Evolutionary conservation across 352 stramenopile genomes (phyloP).

Genomic region (Aphanomyces euteiches): DNA sequence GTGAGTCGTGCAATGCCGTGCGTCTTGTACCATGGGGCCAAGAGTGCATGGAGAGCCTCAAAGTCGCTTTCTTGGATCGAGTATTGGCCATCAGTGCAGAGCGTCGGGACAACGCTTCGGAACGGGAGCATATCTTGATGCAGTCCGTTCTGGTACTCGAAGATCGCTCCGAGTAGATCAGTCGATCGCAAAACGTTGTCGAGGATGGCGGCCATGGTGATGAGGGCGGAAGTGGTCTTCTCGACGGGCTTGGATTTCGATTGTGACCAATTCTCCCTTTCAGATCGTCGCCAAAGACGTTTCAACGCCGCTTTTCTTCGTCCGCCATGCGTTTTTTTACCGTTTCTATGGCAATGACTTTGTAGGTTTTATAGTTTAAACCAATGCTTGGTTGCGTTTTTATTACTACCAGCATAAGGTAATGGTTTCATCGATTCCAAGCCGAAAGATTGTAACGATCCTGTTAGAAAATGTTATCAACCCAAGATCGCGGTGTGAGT

Average conservation of each 20-base stretch:
- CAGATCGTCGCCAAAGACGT: background rate
- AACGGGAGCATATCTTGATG: conserved; percentile 19
- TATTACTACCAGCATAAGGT: background rate
- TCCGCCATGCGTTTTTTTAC: background rate
- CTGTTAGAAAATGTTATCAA: too few species aligned
- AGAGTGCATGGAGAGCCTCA: conserved; percentile 5
- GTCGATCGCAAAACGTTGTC: conserved; percentile 18
- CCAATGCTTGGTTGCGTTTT: background rate
- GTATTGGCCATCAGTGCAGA: background rate
- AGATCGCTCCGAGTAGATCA: conserved; percentile 14
- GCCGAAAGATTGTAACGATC: too few species aligned
- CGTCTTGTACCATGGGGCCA: conserved; percentile 14
- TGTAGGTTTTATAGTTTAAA: background rate
- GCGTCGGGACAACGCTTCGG: background rate
- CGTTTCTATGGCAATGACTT: background rate
- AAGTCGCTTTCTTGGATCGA: conserved; percentile 16
- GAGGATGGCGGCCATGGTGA: conserved; percentile 5
- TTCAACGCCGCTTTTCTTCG: conserved; percentile 2
- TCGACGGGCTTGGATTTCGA: conserved; percentile 20
- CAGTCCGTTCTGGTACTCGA: conserved; percentile 1
- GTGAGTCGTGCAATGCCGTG: conserved; percentile 5
- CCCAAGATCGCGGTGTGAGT: too few species aligned
- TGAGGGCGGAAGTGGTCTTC: background rate
- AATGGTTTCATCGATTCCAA: background rate
- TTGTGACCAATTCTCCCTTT: background rate